Percentiles rank a stretch among this genome's conserved stretches.
These are phyloP conservation scores for Coniochaeta hoffmannii DNA, from an alignment of 2,329 filamentous ascomycete species.

Conservation along the genomic window DNA sequence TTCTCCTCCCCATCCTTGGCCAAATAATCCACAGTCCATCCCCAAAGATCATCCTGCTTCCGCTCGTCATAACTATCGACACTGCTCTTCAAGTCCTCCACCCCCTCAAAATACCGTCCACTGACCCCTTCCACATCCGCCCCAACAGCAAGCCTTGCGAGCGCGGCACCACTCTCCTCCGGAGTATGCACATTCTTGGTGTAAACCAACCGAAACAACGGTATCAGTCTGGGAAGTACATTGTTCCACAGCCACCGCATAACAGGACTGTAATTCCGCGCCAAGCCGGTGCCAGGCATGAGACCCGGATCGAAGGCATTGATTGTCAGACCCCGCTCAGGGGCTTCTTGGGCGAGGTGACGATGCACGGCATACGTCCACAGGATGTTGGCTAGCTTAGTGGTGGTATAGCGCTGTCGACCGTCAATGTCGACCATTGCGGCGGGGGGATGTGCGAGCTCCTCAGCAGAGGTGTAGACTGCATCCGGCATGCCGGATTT, in stretches of 20 bases:
- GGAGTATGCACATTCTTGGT: conserved; percentile 28
- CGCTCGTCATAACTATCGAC: conserved; percentile 31
- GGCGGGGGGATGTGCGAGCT: conserved; percentile 32
- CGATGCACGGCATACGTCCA: conserved; percentile 37
- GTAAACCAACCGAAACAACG: conserved; percentile 25
- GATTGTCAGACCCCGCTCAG: conserved; percentile 25
- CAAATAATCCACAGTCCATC: conserved; percentile 34
- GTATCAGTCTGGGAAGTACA: conserved; percentile 26
- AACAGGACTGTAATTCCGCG: conserved; percentile 21
- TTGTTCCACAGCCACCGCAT: conserved; percentile 24
- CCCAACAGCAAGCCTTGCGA: conserved; percentile 31
- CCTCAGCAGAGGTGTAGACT: conserved; percentile 29
- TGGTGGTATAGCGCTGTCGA: conserved; percentile 28
- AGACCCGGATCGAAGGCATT: conserved; percentile 37
- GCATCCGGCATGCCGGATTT: conserved; percentile 33
- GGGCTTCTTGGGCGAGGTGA: conserved; percentile 18
- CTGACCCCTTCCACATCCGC: not conserved
- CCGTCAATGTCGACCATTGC: conserved; percentile 21
- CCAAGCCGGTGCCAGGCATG: conserved; percentile 38
- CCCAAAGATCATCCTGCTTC: conserved; percentile 42
- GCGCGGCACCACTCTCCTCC: conserved; percentile 28
- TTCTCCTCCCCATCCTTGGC: conserved; percentile 10
- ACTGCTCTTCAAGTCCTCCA: conserved; percentile 30
- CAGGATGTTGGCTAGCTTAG: conserved; percentile 38
- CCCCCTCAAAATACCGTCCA: conserved; percentile 34